These are phyloP conservation scores for Tetracladium maxilliforme DNA, from an alignment of 2,329 filamentous ascomycete species.

Conservation along the genomic window DNA sequence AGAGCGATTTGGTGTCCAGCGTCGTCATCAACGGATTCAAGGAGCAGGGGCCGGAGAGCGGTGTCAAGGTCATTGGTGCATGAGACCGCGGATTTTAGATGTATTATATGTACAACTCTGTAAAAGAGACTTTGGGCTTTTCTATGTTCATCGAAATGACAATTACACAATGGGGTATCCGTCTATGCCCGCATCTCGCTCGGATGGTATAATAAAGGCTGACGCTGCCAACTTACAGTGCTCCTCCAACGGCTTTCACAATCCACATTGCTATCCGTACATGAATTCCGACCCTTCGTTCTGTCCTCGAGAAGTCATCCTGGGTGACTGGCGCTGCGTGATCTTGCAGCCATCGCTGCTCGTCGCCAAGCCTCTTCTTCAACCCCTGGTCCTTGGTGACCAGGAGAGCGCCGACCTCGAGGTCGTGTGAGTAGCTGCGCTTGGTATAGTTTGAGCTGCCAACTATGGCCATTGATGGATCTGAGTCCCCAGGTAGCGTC, in stretches of 20 bases:
- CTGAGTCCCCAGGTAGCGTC: slow-evolving; percentile 47
- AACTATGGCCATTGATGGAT: slow-evolving; percentile 67
- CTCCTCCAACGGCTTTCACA: slow-evolving; percentile 71
- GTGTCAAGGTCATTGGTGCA: too few species aligned
- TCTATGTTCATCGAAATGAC: too few species aligned
- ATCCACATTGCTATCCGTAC: slow-evolving; percentile 91
- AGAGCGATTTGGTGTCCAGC: slow-evolving; percentile 54
- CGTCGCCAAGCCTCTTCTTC: slow-evolving; percentile 58
- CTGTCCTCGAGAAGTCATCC: slow-evolving; percentile 67
- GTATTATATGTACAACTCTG: too few species aligned
- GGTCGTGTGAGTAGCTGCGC: slow-evolving; percentile 78
- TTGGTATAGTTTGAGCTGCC: slow-evolving; percentile 95
- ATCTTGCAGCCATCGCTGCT: slow-evolving; percentile 68
- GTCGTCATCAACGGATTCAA: too few species aligned
- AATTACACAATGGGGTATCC: too few species aligned
- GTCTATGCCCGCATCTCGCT: too few species aligned
- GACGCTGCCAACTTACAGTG: slow-evolving; percentile 46
- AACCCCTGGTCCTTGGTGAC: slow-evolving; percentile 64
- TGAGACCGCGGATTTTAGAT: too few species aligned
- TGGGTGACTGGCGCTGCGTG: slow-evolving; percentile 54
- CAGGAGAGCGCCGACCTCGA: slow-evolving; percentile 79
- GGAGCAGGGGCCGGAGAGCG: too few species aligned
- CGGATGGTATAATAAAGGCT: too few species aligned
- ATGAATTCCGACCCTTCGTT: slow-evolving; percentile 72
- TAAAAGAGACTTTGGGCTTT: too few species aligned